phyloP scores from a whole-genome alignment of 2,329 filamentous ascomycete genomes.

The Aspergillus ustus region DNA sequence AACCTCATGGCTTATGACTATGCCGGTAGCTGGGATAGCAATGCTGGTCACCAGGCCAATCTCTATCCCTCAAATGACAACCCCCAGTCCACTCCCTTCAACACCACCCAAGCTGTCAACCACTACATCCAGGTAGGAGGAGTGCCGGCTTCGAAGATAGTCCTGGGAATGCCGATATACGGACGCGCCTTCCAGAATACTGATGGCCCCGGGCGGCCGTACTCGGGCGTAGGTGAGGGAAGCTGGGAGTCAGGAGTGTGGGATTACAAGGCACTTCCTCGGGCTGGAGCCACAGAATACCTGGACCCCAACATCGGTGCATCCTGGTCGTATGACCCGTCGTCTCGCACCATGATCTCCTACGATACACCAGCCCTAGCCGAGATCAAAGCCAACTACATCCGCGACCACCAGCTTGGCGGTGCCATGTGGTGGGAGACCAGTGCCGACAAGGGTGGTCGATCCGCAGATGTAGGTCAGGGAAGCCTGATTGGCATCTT shows the following conservation, averaged over 20 bases:
- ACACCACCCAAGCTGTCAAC: conserved; percentile 69
- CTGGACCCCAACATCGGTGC: conserved; percentile 69
- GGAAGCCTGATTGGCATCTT: conserved; percentile 70
- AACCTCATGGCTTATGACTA: conserved; percentile 83
- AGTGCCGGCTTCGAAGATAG: conserved; percentile 72
- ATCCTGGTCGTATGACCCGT: conserved; percentile 75
- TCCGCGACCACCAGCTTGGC: conserved; percentile 69
- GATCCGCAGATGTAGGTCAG: conserved; percentile 37
- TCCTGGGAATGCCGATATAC: conserved; percentile 95
- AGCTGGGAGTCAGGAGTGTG: conserved; percentile 85
- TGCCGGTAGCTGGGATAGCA: conserved; percentile 77
- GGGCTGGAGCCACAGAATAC: conserved; percentile 66
- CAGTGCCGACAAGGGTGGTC: conserved; percentile 72
- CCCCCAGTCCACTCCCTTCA: conserved; percentile 76
- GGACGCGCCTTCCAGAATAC: conserved; percentile 84
- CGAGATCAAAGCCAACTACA: conserved; percentile 71
- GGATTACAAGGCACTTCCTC: conserved; percentile 85
- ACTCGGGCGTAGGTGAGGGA: conserved; percentile 70
- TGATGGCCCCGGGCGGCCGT: conserved; percentile 73
- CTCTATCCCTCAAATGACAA: conserved; percentile 65
- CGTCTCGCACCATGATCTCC: conserved; percentile 69
- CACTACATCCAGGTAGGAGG: conserved; percentile 67
- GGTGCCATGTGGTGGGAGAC: conserved; percentile 98
- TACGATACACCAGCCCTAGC: conserved; percentile 70
- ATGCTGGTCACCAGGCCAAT: conserved; percentile 81